Evolutionary conservation across 2,329 filamentous ascomycete species (phyloP), one percentile per base, ranked within the genome.

Genomic region (Exophiala sp.): DNA sequence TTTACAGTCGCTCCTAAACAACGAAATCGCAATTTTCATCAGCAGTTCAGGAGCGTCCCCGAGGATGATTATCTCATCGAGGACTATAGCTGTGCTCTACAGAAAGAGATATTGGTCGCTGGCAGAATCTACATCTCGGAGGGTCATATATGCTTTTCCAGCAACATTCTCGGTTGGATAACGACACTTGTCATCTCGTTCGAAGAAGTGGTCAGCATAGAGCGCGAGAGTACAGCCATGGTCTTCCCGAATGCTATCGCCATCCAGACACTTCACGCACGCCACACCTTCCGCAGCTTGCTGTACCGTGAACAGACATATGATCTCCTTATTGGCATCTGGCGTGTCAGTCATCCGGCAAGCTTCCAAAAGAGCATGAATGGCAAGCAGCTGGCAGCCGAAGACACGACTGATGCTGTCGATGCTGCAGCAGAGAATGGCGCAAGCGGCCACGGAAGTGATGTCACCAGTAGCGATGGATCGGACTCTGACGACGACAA

Each of bases 21-120:
- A 74, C 84, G 95, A 52, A 99, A 99, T 72, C 84, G 90, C 45
- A 94, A 97, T 67, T 99, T 97, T 65, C 94, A 99, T 70, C 82
- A 82, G 55, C 75, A 96, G 2, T 99, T 99, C 77, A 88, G 94
- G 71, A 97, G 91, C 68, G 94, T 99, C 0, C 94, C 95, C 1
- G 92, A 97, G 62, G 94, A 99, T 65, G 94, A 99, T 70, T 96
- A 96, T 67, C 79, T 99, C 21, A 97, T 99, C 61, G 94, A 99
- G 68, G 94, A 99, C 70, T 99, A 97, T 71, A 96, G 94, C 70
- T 96, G 94, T 69, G 94, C 94, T 3, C 72, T 99, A 55, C 94
- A 99, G 71, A 85, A 91, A 62, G 95, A 99, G 68, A 99, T 99
- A 57, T 81, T 99, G 34, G 84, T 95, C 5, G 94, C 96, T 63